Evolutionary conservation across 805 yeast genomes (phyloP).

Genomic region (Candida taoyuanica): DNA sequence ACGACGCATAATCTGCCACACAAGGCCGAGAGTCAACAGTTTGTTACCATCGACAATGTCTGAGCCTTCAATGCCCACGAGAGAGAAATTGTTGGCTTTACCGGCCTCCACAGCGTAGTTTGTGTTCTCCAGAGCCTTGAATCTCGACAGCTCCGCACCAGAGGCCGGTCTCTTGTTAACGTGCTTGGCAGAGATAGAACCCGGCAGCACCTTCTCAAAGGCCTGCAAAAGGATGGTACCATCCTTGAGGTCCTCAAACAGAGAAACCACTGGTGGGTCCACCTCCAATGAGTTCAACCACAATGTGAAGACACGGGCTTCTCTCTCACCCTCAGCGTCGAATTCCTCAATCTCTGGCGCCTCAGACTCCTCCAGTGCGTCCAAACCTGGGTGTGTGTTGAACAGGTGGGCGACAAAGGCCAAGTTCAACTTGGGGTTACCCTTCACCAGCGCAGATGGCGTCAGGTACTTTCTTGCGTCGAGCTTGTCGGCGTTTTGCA

Average conservation of each 20-base stretch:
- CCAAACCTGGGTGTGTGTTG: conserved; percentile 95
- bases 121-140: conserved; percentile 96
- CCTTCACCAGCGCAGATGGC: conserved; percentile 87
- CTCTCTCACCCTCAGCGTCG: conserved; percentile 99
- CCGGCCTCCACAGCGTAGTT: conserved; percentile 98
- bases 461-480: conserved; percentile 94
- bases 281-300: conserved; percentile 97
- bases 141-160: conserved; percentile 76
- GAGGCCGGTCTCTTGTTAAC: conserved; percentile 79
- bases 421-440: conserved; percentile 92
- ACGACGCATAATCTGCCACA: conserved; percentile 98
- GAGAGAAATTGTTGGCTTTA: conserved; percentile 83
- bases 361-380: conserved; percentile 88
- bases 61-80: conserved; percentile 97
- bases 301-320: conserved; percentile 95
- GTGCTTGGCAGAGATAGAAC: conserved; percentile 72
- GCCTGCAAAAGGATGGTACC: conserved; percentile 89
- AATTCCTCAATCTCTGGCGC: conserved; percentile 94
- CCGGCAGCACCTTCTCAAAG: conserved; percentile 92
- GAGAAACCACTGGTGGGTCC: conserved; percentile 85
- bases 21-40: conserved; percentile 83
- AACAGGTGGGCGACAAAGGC: conserved; percentile 97
- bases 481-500: conserved; percentile 82
- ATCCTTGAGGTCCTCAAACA: conserved; percentile 93
- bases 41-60: conserved; percentile 94